Conservation (phyloP, 352 stramenopile species). For the Globisporangium camurandrum region DNA sequence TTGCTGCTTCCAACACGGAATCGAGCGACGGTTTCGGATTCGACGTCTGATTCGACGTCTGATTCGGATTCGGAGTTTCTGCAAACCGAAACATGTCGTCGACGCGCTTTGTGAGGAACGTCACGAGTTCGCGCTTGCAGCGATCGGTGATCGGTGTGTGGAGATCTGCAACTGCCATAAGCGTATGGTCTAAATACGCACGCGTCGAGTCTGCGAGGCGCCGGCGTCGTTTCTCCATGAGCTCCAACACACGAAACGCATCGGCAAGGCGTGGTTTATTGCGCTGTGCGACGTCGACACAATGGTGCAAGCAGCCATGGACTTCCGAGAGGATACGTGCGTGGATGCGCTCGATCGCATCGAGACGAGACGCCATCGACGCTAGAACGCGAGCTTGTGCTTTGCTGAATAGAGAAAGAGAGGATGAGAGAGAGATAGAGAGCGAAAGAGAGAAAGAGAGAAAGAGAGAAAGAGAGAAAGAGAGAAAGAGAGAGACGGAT, state of each 20-base stretch:
- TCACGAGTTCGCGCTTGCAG: conserved; percentile 58
- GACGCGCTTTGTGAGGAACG: conserved; percentile 38
- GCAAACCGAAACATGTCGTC: conserved; percentile 60
- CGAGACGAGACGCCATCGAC: conserved; percentile 62
- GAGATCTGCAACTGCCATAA: conserved; percentile 39
- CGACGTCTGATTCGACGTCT: conserved; percentile 42
- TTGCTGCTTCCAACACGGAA: conserved; percentile 49
- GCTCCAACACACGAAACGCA: conserved; percentile 66
- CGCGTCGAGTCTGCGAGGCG: conserved; percentile 47
- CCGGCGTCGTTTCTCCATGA: conserved; percentile 61
- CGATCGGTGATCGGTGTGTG: conserved; percentile 34
- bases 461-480: too few species aligned
- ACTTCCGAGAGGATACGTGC: conserved; percentile 66
- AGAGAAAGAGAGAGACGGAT: too few species aligned
- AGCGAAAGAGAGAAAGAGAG: too few species aligned
- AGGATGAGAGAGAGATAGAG: background rate
- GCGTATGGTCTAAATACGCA: conserved; percentile 62
- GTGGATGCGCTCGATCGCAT: conserved; percentile 47
- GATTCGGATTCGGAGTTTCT: conserved; percentile 36
- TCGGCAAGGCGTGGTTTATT: conserved; percentile 54
- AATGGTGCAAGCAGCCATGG: conserved; percentile 77
- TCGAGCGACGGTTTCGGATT: too few species aligned
- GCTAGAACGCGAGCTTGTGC: conserved; percentile 53
- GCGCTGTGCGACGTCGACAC: conserved; percentile 75
- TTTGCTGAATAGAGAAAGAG: conserved; percentile 26